Base-by-base conservation (phyloP, 164 flowering plant genomes). In the Liriodendron chinense region DNA sequence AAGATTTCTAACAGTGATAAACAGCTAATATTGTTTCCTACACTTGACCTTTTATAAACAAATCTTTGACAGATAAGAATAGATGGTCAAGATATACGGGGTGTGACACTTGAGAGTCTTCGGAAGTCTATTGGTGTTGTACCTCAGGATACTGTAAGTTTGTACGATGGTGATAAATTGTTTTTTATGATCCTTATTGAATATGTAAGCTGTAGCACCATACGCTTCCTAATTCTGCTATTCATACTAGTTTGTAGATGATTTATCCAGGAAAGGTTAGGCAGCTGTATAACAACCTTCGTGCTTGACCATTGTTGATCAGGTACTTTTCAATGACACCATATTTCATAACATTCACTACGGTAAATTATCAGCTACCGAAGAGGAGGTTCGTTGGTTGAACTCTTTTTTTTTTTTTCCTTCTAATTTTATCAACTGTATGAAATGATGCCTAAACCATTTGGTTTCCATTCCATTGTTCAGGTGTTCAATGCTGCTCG, bases 301-400 rank as follows among this genome's bases (percentile, higher is more conserved):
- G 14, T 62, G 26, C 20, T 63, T 61, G 24, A 57, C 75, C 28
- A 25, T 65, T 26, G 43, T 68, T 81, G 43, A 47, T 20, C 87
- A 96, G 99, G 99, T 96, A 50, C 96, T 96, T 73, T 96, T 96
- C 83, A 96, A 96, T 83, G 99, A 96, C 75, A 92, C 98, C 24
- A 91, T 96, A 81, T 92, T 85, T 77, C 97, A 94, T 82, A 96
- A 96, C 82, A 96, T 96, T 68, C 92, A 82, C 66, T 94, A 96
- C 85, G 99, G 98, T 49, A 79, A 92, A 71, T 91, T 94, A 74
- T 89, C 97, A 49, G 97, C 99, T 34, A 87, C 94, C 50, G 75
- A 87, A 62, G 97, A 92, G 74, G 99, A 96, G 97, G 99, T 96
- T 72, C 68, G 76, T 67, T 62, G 76, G 26, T 34, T 34, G 68